These are phyloP conservation scores for Massarina eburnea DNA, from an alignment of 2,329 filamentous ascomycete genomes.

Conservation along the genomic window DNA sequence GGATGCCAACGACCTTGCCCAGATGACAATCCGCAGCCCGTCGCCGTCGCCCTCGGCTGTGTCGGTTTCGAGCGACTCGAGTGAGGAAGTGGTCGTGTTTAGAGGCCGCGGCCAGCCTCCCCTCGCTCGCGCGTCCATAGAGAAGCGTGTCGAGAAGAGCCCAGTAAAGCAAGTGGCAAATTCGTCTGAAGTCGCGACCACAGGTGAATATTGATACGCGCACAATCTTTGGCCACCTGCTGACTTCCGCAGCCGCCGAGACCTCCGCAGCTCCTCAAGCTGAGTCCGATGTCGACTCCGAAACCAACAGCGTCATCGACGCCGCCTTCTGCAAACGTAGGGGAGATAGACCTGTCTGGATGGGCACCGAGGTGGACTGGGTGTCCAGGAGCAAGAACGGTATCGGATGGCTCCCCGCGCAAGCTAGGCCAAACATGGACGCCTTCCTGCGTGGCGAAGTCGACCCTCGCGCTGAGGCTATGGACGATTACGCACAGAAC, in stretches of 20 bases:
- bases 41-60: conserved; percentile 34
- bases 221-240: too few relatives aligned
- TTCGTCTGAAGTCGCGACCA: background rate
- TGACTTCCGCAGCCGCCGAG: background rate
- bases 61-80: conserved; percentile 49
- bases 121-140: background rate
- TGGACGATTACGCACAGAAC: conserved; percentile 73
- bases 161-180: background rate
- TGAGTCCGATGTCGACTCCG: conserved; percentile 19
- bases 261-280: background rate
- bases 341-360: conserved; percentile 32
- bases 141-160: background rate
- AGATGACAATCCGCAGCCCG: conserved; percentile 40
- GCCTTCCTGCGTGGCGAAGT: conserved; percentile 21
- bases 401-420: conserved; percentile 36
- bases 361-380: conserved; percentile 33
- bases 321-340: conserved; percentile 27
- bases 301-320: conserved; percentile 24
- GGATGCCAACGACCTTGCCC: conserved; percentile 25
- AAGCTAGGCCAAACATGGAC: conserved; percentile 23
- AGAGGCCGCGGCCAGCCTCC: conserved; percentile 26
- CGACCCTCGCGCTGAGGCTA: conserved; percentile 38
- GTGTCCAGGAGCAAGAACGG: conserved; percentile 38
- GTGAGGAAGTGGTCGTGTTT: conserved; percentile 68
- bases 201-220: too few relatives aligned